phyloP scores from a whole-genome alignment of 495 filamentous ascomycete species.

The Penicillium bovifimosum region DNA sequence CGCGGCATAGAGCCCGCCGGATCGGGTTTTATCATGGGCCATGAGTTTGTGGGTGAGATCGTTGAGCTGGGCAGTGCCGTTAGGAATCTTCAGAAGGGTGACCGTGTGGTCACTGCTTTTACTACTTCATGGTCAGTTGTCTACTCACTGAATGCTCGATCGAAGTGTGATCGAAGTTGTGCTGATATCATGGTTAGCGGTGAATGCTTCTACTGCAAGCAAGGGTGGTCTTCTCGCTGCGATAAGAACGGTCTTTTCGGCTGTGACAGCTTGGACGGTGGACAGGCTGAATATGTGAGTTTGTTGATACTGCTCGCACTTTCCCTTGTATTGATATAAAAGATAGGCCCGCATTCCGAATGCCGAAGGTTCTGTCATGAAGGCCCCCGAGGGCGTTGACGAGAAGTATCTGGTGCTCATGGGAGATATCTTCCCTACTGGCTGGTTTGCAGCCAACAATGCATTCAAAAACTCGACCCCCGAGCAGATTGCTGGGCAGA shows the following conservation, averaged over 20 bases:
- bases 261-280: conserved; percentile 68
- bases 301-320: not conserved
- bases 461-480: conserved; percentile 64
- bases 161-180: too few relatives aligned
- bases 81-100: conserved; percentile 64
- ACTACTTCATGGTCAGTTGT: conserved; percentile 72
- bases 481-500: conserved; percentile 60
- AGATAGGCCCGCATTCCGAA: conserved; percentile 69
- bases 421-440: conserved; percentile 64
- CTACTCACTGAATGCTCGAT: not conserved
- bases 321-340: conserved; percentile 12
- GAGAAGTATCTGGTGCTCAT: conserved; percentile 74
- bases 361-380: conserved; percentile 77
- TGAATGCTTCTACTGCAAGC: conserved; percentile 85
- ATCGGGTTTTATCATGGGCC: conserved; percentile 63
- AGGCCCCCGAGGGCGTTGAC: conserved; percentile 67
- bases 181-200: conserved; percentile 43
- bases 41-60: conserved; percentile 76
- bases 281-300: conserved; percentile 76
- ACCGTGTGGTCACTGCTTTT: conserved; percentile 77
- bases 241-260: conserved; percentile 72
- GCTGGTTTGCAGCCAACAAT: conserved; percentile 83
- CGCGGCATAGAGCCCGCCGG: conserved; percentile 68
- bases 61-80: conserved; percentile 62
- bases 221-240: conserved; percentile 79